Base-by-base conservation (phyloP, 1,139 yeast species). In the Saccharomyces hybrid region DNA sequence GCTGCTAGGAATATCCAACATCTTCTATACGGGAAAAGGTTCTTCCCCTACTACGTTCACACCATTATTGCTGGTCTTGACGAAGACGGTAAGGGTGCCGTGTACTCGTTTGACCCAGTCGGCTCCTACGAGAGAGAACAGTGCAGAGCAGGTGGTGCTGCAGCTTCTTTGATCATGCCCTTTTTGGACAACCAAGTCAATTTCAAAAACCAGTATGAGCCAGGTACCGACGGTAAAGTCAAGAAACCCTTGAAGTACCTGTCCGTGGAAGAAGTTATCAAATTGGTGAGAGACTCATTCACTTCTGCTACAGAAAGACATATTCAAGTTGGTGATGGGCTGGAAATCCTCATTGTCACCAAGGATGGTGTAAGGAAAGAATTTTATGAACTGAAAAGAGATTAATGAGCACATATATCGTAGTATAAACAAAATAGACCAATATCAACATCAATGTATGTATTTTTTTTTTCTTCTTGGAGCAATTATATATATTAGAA, bases 131-230 rank as follows among this genome's bases (percentile, higher is more conserved):
- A 95, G 74, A 83, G 97, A 66, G 97, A 91, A 71, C 96, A 90
- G 69, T 89, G 97, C 73, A 82, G 97, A 67, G 98, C 98, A 1
- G 98, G 96, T 58, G 99, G 99, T 48, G 95, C 97, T 6, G 98
- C 98, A 34, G 95, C 97, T 1, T 83, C 93, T 61, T 80, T 93
- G 71, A 90, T 93, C 65, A 91, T 90, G 95, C 99, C 99, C 4
- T 93, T 93, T 71, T 81, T 93, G 67, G 99, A 93, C 71, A 93
- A 91, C 72, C 99, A 95, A 76, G 99, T 95, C 60, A 87, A 88
- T 71, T 88, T 88, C 73, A 90, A 91, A 71, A 93, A 93, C 74
- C 99, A 93, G 72, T 81, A 74, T 63, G 93, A 82, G 61, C 96
- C 96, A 25, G 85, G 77, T 3, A 77, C 91, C 20, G 78, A 87